These are phyloP conservation scores for Suillus americanus DNA, from an alignment of 768 basidiomycete species.

Conservation along the genomic window DNA sequence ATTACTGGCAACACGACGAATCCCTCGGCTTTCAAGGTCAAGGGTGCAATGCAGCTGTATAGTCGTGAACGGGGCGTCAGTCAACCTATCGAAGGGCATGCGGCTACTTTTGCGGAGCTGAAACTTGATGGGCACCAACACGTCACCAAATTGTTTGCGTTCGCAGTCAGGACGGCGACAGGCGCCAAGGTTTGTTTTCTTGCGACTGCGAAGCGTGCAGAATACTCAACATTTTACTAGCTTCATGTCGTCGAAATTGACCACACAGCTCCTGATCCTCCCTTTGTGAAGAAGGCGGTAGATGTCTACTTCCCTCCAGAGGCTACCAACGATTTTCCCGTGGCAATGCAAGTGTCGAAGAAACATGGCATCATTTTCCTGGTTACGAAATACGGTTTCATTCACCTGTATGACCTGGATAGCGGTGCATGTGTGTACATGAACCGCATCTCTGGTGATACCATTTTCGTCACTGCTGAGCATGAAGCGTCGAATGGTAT, in stretches of 20 bases:
- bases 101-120: conserved; percentile 91
- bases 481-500: conserved; percentile 94
- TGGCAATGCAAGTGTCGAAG: conserved; percentile 98
- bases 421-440: conserved; percentile 98
- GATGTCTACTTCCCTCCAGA: conserved; percentile 99
- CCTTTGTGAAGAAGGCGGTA: conserved; percentile 95
- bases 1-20: conserved; percentile 92
- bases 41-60: conserved; percentile 97
- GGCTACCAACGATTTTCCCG: conserved; percentile 97
- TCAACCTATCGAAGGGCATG: conserved; percentile 98
- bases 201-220: conserved; percentile 1
- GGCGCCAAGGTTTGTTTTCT: conserved; percentile 83
- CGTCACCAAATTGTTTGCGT: conserved; percentile 89
- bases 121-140: conserved; percentile 87
- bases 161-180: conserved; percentile 93
- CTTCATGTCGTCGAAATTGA: conserved; percentile 99
- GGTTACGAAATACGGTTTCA: conserved; percentile 99
- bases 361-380: conserved; percentile 97
- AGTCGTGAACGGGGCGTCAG: conserved; percentile 90
- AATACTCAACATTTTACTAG: conserved; percentile 39
- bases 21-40: conserved; percentile 97
- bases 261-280: conserved; percentile 88
- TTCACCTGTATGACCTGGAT: conserved; percentile 98
- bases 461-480: conserved; percentile 98
- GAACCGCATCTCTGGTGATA: conserved; percentile 99